Evolutionary conservation across 805 yeast species (phyloP), one percentile per base, ranked within the genome.

Genomic region (Nakazawaea ambrosiae): DNA sequence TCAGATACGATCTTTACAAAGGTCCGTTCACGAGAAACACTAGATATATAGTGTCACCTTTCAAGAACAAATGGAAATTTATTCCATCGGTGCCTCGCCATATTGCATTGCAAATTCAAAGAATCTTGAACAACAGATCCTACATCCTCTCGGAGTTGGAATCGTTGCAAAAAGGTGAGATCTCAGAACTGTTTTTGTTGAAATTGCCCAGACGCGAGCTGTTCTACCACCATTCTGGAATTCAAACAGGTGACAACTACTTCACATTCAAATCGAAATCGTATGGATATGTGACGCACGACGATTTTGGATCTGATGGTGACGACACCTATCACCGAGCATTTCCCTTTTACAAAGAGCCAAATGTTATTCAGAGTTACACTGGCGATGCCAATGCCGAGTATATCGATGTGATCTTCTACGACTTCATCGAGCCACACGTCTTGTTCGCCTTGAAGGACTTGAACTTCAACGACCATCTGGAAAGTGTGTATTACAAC

Each of bases 11-110:
- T 57, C 59, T 89, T 32, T 82, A 81, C 60, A 73, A 78, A 52
- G 97, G 97, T 0, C 78, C 81, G 2, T 89, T 81, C 54, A 88
- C 95, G 0, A 61, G 63, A 31, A 95, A 88, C 55, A 68, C 90
- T 0, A 82, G 82, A 47, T 90, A 68, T 52, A 84, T 82, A 31
- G 84, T 90, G 1, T 78, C 94, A 0, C 97, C 97, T 0, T 89
- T 87, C 58, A 67, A 74, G 37, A 87, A 88, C 51, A 69, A 69
- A 28, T 90, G 97, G 97, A 72, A 67, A 23, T 75, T 70, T 34
- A 55, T 89, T 11, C 62, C 68, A 1, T 62, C 68, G 5, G 55
- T 89, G 2, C 85, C 92, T 0, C 64, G 67, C 37, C 42, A 57
- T 2, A 50, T 78, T 4, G 95, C 95, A 0, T 42, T 62, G 6